Evolutionary conservation across 2,329 filamentous ascomycete species (phyloP), one percentile per base, ranked within the genome.

Genomic region (Penicillium sp.): DNA sequence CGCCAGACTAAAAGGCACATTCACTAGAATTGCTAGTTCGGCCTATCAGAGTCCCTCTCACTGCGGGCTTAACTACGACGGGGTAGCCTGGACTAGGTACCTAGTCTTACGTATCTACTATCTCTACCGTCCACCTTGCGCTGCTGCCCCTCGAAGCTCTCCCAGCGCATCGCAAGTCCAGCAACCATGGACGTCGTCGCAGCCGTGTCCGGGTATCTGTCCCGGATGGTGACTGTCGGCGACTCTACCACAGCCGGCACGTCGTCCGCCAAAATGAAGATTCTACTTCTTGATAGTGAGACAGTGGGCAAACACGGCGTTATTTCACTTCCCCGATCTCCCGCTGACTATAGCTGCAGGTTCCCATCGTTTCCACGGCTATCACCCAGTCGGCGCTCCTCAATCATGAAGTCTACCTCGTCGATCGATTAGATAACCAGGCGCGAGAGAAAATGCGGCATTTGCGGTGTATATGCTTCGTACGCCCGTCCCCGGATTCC

Each of bases 391-490:
- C 94, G 26, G 86, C 91, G 40, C 84, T 99, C 20, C 85, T 99
- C 61, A 96, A 90, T 69, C 91, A 99, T 77, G 93, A 97, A 77
- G 90, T 99, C 64, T 99, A 97, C 75, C 89, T 99, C 60, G 97
- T 95, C 67, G 94, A 99, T 74, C 91, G 94, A 59, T 79, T 99
- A 57, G 94, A 97, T 71, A 97, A 97, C 65, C 79, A 83, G 58
- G 86, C 86, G 61, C 85, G 94, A 48, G 95, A 99, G 77, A 97
- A 96, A 81, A 97, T 99, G 94, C 88, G 94, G 60, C 94, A 99
- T 77, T 81, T 99, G 52, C 86, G 91, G 52, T 99, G 94, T 72
- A 78, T 97, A 26, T 97, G 91, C 70, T 93, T 99, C 64, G 83
- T 99, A 48, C 87, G 95, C 42, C 94, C 94, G 7, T 96, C 93